Conservation (phyloP, 257 asterid species). For the Nicotiana benthamiana region DNA sequence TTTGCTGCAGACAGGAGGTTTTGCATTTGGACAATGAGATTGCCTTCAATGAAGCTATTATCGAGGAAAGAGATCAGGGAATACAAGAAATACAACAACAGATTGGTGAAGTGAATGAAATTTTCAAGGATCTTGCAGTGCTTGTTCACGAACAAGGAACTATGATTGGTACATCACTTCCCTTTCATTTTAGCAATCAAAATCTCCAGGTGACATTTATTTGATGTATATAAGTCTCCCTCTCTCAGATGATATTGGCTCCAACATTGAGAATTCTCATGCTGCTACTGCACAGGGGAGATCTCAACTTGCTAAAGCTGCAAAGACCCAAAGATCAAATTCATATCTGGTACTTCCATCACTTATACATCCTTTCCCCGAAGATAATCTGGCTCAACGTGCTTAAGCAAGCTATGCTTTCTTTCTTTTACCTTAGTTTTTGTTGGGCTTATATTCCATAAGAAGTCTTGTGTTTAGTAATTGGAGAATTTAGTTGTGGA, state of each 20-base stretch:
- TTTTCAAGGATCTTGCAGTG: constrained; percentile 88
- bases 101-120: constrained; percentile 92
- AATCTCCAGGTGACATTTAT: background rate
- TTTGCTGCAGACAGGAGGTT: constrained; percentile 66
- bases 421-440: background rate
- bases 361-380: background rate
- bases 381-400: background rate
- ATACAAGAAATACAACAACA: constrained; percentile 90
- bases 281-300: constrained; percentile 83
- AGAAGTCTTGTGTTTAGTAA: background rate
- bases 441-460: background rate
- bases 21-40: constrained; percentile 81
- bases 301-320: constrained; percentile 80
- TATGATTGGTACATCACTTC: constrained; percentile 56
- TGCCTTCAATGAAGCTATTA: constrained; percentile 80
- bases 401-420: too few relatives aligned
- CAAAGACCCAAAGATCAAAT: constrained; percentile 79
- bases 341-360: constrained; percentile 63
- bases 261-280: constrained; percentile 69
- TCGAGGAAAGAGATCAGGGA: constrained; percentile 94
- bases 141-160: constrained; percentile 90
- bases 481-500: background rate
- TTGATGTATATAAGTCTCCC: background rate
- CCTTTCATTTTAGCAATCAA: constrained; percentile 1
- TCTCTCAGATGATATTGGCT: constrained; percentile 67